Base-by-base conservation (phyloP, 139 green algal species). In the Coelastrella sp. region DNA sequence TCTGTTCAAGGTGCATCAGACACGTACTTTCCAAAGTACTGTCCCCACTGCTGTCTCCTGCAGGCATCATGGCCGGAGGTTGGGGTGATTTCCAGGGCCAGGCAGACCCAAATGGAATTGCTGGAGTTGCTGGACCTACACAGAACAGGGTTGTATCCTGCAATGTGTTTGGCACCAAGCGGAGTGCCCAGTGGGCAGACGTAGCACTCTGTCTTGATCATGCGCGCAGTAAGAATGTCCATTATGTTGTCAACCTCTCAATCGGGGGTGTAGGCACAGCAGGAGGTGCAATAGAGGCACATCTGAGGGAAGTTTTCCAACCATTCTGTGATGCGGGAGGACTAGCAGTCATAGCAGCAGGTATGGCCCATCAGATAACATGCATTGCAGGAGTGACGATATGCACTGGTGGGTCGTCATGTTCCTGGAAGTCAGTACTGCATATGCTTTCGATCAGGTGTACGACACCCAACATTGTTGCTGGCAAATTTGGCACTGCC, bases 201-300 rank as follows among this genome's bases (percentile, higher is more conserved):
- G 30, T 64, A n/a, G 30, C 30, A 1, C 27, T 9, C 17, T 64
- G 53, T 21, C 11, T 64, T 5, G 21, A n/a, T n/a, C 21, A 64
- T 27, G 53, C 53, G 17, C 53, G 21, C 17, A n/a, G 1, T 0
- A 27, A 32, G 53, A 64, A 27, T 19, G 53, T 21, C 6, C 53
- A 64, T 64, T 64, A 64, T 64, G 53, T 21, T n/a, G 53, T 64
- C 53, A 64, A 64, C 21, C 21, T 64, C 19, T 64, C 53, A 32
- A 32, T 64, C 17, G 53, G 53, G 30, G 53, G 53, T 27, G 7
- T 9, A 32, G 53, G 5, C 53, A 27, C 17, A 9, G 30, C 27
- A 27, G 53, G 53, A 19, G 19, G 17, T 64, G 53, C 53, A 9
- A 64, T 34, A 1, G 53, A 64, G 53, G 6, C 27, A 21, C 21